Conservation (phyloP, 2,329 filamentous ascomycete genomes). For the Fusarium virguliforme region DNA sequence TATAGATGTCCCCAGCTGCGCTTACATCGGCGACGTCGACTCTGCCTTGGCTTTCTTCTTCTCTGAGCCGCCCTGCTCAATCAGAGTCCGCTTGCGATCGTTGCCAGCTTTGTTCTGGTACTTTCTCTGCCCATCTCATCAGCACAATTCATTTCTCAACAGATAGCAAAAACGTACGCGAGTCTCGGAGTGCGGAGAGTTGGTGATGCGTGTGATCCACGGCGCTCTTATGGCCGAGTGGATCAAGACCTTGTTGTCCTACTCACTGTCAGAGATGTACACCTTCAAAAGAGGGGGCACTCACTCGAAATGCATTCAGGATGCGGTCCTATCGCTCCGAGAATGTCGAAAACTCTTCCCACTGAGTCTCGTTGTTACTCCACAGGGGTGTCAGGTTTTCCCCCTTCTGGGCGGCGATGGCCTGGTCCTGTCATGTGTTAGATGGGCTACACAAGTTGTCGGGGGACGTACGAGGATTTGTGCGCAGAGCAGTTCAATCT, state of each 20-base stretch:
- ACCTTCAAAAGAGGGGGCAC: neutral
- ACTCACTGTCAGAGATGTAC: neutral
- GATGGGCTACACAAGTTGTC: neutral
- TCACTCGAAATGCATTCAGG: constrained; percentile 44
- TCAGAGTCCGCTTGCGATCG: constrained; percentile 43
- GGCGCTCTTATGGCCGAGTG: constrained; percentile 46
- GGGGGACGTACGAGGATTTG: constrained; percentile 32
- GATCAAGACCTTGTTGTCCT: constrained; percentile 47
- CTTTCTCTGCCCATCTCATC: constrained; percentile 39
- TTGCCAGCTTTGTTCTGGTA: constrained; percentile 47
- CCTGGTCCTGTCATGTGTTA: constrained; percentile 32
- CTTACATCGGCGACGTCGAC: neutral
- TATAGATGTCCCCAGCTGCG: constrained; percentile 8
- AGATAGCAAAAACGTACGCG: constrained; percentile 19
- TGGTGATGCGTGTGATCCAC: constrained; percentile 45
- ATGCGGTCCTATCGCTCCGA: constrained; percentile 48
- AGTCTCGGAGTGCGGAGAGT: constrained; percentile 42
- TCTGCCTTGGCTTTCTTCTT: constrained; percentile 28
- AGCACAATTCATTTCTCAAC: neutral
- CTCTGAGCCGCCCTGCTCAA: constrained; percentile 27
- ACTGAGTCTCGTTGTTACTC: constrained; percentile 46
- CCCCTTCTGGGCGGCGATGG: constrained; percentile 41
- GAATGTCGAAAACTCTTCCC: constrained; percentile 47
- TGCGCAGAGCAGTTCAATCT: constrained; percentile 45
- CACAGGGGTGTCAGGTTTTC: constrained; percentile 42